phyloP scores from a whole-genome alignment of 2,329 filamentous ascomycete species.

The Fusarium heterosporum region DNA sequence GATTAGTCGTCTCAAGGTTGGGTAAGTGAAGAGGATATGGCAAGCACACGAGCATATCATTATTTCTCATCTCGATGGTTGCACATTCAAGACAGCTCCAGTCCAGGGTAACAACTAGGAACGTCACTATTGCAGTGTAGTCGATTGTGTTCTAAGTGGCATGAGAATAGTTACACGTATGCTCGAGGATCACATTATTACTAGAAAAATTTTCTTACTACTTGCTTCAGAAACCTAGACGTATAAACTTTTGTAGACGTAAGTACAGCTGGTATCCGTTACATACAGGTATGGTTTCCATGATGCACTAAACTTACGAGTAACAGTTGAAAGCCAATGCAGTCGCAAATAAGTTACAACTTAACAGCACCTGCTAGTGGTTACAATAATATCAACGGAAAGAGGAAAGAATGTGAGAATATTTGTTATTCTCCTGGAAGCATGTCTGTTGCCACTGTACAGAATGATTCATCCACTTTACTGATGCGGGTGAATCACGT shows the following conservation, averaged over 20 bases:
- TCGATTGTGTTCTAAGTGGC: no score
- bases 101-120: no score
- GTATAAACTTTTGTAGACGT: not conserved
- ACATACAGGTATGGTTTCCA: not conserved
- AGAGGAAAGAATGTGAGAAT: not conserved
- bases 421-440: not conserved
- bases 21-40: not conserved
- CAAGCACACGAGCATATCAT: not conserved
- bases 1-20: not conserved
- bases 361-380: not conserved
- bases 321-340: not conserved
- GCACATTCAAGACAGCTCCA: no score
- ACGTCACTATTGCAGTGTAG: no score
- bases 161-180: no score
- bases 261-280: not conserved
- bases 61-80: no score
- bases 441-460: not conserved
- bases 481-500: conserved; percentile 41
- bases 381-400: not conserved
- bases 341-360: not conserved
- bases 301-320: not conserved
- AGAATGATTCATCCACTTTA: conserved; percentile 25
- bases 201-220: no score
- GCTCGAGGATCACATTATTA: no score
- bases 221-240: no score